Percentiles rank a stretch among this genome's conserved stretches.
These are phyloP conservation scores for Nicotiana noctiflora DNA, from an alignment of 257 asterid species.

Conservation along the genomic window DNA sequence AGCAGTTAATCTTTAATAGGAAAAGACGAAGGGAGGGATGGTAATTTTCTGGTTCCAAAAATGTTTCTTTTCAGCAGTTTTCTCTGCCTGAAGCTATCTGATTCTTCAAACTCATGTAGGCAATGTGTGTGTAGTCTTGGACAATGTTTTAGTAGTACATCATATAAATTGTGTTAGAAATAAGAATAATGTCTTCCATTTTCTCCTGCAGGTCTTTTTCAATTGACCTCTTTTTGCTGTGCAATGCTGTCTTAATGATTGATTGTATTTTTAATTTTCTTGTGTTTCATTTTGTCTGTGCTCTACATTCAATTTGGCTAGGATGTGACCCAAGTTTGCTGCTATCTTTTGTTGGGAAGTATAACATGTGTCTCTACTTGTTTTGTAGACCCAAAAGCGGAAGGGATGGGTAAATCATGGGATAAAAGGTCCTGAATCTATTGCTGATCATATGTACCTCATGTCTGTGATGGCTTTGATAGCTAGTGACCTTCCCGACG, in stretches of 20 bases:
- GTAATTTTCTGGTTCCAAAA: not conserved
- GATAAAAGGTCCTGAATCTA: constrained; percentile 81
- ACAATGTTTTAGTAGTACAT: not conserved
- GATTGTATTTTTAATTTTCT: not conserved
- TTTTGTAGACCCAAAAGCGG: constrained; percentile 70
- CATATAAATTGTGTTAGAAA: not conserved
- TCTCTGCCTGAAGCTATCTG: not conserved
- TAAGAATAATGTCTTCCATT: not conserved
- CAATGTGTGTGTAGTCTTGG: too few species aligned
- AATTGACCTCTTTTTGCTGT: not conserved
- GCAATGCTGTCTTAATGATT: not conserved
- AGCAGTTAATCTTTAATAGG: not conserved
- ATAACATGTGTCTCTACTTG: not conserved
- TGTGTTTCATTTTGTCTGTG: not conserved
- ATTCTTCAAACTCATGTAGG: not conserved
- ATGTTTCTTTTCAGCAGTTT: not conserved
- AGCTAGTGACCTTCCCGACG: constrained; percentile 71
- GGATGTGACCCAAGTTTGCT: not conserved
- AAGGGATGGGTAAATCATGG: constrained; percentile 96
- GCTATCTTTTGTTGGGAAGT: too few species aligned
- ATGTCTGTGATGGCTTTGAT: constrained; percentile 97
- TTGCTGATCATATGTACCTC: constrained; percentile 97
- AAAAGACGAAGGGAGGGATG: not conserved
- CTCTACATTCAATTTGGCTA: not conserved
- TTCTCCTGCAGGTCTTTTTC: not conserved